Conservation (phyloP, 768 basidiomycete genomes). For the Phylloporus sp. region DNA sequence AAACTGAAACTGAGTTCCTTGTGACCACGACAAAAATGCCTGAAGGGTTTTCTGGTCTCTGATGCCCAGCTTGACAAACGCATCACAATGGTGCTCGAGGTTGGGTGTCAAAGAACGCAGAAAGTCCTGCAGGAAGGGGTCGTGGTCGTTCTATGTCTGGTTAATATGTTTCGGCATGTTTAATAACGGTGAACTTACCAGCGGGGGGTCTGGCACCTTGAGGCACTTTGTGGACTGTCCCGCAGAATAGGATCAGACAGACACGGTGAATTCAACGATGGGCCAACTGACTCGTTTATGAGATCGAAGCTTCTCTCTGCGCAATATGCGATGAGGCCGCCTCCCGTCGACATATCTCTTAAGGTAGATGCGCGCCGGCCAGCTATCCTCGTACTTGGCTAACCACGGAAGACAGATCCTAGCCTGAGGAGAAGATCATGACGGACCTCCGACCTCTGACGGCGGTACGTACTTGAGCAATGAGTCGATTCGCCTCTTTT, state of each 20-base stretch:
- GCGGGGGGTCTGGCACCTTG: neutral
- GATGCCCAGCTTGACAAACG: slow-evolving; percentile 21
- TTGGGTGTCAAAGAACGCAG: slow-evolving; percentile 18
- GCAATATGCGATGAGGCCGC: slow-evolving; percentile 1
- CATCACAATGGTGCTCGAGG: slow-evolving; percentile 18
- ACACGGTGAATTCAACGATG: neutral
- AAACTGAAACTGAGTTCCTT: slow-evolving; percentile 10
- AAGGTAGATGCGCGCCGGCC: slow-evolving; percentile 19
- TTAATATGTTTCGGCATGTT: neutral
- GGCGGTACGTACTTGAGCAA: slow-evolving; percentile 2
- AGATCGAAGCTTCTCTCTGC: neutral
- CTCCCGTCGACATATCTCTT: slow-evolving; percentile 15
- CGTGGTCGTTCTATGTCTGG: neutral
- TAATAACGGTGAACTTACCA: slow-evolving; percentile 6
- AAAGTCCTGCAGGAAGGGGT: slow-evolving; percentile 9
- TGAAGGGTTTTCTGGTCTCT: slow-evolving; percentile 17
- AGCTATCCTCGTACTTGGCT: slow-evolving; percentile 13
- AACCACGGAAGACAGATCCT: slow-evolving; percentile 14
- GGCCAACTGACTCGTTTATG: neutral
- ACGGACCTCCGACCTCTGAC: neutral
- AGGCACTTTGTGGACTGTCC: neutral
- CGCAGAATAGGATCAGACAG: neutral
- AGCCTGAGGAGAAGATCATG: slow-evolving; percentile 3
- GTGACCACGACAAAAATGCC: slow-evolving; percentile 25
- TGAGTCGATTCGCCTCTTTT: slow-evolving; percentile 7